Conservation (phyloP, 2,329 filamentous ascomycete genomes). For the Pseudodiploospora longispora region DNA sequence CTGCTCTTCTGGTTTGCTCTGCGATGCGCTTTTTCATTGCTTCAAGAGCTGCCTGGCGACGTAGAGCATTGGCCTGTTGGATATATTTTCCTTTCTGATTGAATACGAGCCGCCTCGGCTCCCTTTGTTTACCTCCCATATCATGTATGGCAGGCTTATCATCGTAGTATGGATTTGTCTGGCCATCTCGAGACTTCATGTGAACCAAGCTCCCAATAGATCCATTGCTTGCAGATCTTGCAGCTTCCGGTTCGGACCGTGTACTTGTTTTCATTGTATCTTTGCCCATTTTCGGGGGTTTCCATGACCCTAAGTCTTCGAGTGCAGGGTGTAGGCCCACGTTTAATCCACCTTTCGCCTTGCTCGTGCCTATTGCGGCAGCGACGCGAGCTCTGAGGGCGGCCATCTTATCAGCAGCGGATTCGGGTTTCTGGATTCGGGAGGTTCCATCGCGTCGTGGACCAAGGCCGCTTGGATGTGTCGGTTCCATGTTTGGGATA, state of each 20-base stretch:
- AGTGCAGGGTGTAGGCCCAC: conserved; percentile 73
- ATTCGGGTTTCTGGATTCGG: conserved; percentile 47
- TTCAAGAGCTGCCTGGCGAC: conserved; percentile 81
- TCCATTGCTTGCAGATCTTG: neutral
- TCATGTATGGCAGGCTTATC: conserved; percentile 54
- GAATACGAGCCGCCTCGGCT: conserved; percentile 73
- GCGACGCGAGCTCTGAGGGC: conserved; percentile 74
- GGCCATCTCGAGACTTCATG: conserved; percentile 7
- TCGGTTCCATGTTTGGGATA: conserved; percentile 32
- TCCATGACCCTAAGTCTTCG: conserved; percentile 44
- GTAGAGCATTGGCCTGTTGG: conserved; percentile 80
- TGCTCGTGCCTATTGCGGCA: conserved; percentile 58
- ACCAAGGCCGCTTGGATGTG: conserved; percentile 42
- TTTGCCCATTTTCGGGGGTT: conserved; percentile 31
- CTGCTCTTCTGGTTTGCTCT: conserved; percentile 77
- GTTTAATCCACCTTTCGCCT: conserved; percentile 59
- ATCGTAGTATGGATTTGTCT: conserved; percentile 74
- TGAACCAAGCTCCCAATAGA: conserved; percentile 1
- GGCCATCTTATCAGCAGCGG: conserved; percentile 59
- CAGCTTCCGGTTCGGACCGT: conserved; percentile 4
- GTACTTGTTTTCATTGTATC: conserved; percentile 14
- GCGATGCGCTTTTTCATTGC: conserved; percentile 92
- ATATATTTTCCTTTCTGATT: conserved; percentile 98
- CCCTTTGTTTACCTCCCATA: conserved; percentile 50
- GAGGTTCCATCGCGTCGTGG: conserved; percentile 47